Evolutionary conservation across 1,284 basidiomycete genomes (phyloP), one percentile per base, ranked within the genome.

Genomic region (Moesziomyces parantarcticus): DNA sequence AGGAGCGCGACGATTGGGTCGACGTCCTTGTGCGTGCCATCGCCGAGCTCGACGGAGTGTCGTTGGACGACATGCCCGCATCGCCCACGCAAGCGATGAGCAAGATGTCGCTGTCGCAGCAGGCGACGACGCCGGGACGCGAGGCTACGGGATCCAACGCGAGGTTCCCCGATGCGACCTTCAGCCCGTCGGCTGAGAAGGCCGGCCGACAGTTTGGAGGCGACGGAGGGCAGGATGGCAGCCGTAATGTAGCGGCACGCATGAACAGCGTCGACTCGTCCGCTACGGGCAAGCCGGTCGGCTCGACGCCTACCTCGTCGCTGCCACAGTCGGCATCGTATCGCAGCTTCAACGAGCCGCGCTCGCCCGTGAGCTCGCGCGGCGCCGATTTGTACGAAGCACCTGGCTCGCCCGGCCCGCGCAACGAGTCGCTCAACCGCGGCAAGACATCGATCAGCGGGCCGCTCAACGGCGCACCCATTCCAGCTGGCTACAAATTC

Each of bases 1-100:
- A 88, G 48, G 94, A 97, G 80, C 88, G 96, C 41, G 96, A 99
- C 82, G 88, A 88, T 59, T 99, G 96, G 96, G 94, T 98, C 36
- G 91, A 95, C 62, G 91, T 94, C 71, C 89, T 99, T 42, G 93
- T 80, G 5, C 62, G 76, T 21, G 72, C 76, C 44, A 79, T 81
- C 42, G 72, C 68, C 23, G 66, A 72, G 41, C 50, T 77, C 21
- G 69, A 78, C 40, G 60, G 51, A 11, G 41, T 25, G 26, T 48
- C 59, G 32, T 22, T 57, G 43, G 60, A 66, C 45, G 62, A 61
- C 5, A 6, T 57, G 25, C 57, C 71, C 40, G 34, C 56, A 1
- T 66, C 71, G 22, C 71, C 71, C 3, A 71, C 66, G 3, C 63
- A 59, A 32, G 58, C 63, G 8, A 66, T 67, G 63, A 57, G 49